Conservation (phyloP, 805 yeast species). For the Tetrapisispora namnaoensis region DNA sequence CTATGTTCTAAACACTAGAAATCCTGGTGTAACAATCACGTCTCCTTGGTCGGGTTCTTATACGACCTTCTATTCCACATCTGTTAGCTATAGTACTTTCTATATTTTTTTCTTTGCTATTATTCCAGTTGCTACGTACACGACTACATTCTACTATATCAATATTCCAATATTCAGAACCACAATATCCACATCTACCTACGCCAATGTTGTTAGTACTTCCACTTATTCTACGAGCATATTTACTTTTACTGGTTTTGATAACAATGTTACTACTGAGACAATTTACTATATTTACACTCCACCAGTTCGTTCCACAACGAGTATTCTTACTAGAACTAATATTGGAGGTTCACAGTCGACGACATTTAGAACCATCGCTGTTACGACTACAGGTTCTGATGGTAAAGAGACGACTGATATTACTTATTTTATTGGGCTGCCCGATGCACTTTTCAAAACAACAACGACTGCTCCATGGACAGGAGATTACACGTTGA, state of each 20-base stretch:
- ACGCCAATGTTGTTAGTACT: slow-evolving; percentile 2
- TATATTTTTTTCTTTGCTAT: neutral
- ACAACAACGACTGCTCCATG: slow-evolving; percentile 1
- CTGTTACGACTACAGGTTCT: neutral
- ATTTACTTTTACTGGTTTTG: slow-evolving; percentile 7
- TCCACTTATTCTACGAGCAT: slow-evolving; percentile 5
- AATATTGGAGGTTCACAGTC: neutral
- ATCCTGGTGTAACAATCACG: neutral
- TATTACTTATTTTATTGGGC: neutral
- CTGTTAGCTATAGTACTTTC: neutral
- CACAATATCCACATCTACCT: neutral
- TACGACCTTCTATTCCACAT: slow-evolving; percentile 2
- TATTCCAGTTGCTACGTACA: neutral
- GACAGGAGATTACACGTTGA: neutral
- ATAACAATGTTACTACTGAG: slow-evolving; percentile 6
- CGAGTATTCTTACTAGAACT: neutral
- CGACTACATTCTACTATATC: neutral
- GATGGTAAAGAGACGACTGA: neutral
- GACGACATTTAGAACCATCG: neutral
- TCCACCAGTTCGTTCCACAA: slow-evolving; percentile 2
- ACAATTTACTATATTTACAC: slow-evolving; percentile 9
- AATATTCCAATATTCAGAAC: neutral
- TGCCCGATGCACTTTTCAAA: neutral
- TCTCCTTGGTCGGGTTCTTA: slow-evolving; percentile 4
- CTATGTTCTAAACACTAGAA: neutral